phyloP scores from a whole-genome alignment of 169 alveolate species.

The Fabrea salina region DNA sequence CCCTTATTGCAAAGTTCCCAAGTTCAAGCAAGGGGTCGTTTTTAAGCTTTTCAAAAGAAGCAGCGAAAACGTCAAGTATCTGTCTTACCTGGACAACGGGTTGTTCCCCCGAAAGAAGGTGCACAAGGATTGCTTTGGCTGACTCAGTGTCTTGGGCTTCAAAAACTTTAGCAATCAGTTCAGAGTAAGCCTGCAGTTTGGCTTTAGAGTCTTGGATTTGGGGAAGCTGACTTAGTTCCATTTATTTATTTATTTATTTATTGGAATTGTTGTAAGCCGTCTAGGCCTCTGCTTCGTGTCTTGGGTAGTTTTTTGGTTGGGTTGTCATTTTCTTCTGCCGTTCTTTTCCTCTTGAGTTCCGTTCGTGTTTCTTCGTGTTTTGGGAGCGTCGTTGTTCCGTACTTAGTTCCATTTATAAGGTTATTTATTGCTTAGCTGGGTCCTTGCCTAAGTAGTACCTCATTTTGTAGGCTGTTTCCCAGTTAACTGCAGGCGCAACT shows the following conservation, averaged over 20 bases:
- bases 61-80: not conserved
- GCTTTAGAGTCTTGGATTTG: not conserved
- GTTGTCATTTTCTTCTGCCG: too few relatives aligned
- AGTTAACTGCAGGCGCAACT: not conserved
- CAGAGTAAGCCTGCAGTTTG: not conserved
- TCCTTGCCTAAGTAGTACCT: not conserved
- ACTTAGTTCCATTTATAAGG: too few relatives aligned
- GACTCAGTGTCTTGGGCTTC: not conserved
- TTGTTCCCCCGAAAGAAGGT: not conserved
- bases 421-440: not conserved
- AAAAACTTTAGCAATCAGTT: not conserved
- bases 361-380: too few relatives aligned
- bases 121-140: not conserved
- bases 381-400: too few relatives aligned
- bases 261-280: too few relatives aligned
- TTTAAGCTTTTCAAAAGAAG: not conserved
- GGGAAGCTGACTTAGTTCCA: not conserved
- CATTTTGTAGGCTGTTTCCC: not conserved
- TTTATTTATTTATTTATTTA: too few relatives aligned
- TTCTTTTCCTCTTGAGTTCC: too few relatives aligned
- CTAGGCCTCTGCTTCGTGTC: too few relatives aligned
- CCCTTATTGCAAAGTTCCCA: not conserved
- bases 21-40: conserved; percentile 5
- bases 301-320: too few relatives aligned
- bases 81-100: not conserved